Evolutionary conservation across 192 early-diverging fungal species (phyloP).

Genomic region (Umbelopsis ramanniana): DNA sequence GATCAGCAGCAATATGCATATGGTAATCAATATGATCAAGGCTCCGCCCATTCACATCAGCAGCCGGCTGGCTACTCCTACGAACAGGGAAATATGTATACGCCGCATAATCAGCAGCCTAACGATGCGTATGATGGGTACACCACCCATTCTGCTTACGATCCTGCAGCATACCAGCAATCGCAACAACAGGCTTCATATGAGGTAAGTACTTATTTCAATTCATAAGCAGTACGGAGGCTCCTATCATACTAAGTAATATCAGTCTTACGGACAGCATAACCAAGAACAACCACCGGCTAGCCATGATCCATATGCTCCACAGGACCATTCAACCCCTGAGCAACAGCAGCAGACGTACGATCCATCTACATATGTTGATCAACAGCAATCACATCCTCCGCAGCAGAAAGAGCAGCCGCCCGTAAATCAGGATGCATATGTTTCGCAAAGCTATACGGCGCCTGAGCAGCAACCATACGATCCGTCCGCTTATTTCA

Average conservation of each 20-base stretch:
- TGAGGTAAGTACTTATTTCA: no score
- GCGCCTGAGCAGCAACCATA: constrained; percentile 9
- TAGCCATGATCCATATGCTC: neutral
- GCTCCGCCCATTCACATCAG: neutral
- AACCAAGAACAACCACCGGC: neutral
- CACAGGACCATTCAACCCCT: neutral
- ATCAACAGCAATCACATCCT: neutral
- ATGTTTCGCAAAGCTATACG: no score
- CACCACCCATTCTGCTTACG: neutral
- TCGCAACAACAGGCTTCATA: neutral
- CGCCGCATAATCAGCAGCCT: constrained; percentile 3
- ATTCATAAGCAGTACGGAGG: no score
- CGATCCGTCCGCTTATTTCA: neutral
- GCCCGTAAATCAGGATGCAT: no score
- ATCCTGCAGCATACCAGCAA: neutral
- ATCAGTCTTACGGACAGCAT: no score
- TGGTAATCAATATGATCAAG: neutral
- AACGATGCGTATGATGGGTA: constrained; percentile 12
- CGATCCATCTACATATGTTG: no score
- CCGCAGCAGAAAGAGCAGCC: constrained; percentile 12
- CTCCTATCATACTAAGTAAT: no score
- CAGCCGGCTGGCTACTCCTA: neutral
- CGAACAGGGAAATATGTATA: neutral
- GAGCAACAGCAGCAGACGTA: constrained; percentile 18
- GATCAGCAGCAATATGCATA: constrained; percentile 11